Base-by-base conservation (phyloP, 2,329 filamentous ascomycete species). In the Colletotrichum gloeosporioides region DNA sequence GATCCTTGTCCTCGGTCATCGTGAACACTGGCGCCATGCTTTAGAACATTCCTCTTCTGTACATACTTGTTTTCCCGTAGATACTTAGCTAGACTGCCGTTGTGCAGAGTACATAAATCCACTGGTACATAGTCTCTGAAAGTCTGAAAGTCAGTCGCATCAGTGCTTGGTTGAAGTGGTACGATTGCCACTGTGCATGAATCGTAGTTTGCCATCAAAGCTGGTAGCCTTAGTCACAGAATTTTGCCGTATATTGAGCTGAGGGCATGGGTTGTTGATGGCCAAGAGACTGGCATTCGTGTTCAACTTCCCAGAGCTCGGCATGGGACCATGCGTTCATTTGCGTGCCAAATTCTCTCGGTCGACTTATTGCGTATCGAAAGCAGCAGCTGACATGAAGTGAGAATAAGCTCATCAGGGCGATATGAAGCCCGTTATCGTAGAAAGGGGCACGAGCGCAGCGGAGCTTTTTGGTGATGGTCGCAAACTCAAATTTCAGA, bases 91-190 rank as follows among this genome's bases (percentile, higher is more conserved):
- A 67, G 69, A 65, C 25, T 69, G 39, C 57, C 69, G 16, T 27
- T 57, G 69, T 32, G 57, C 69, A 49, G 57, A n/a, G 69, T 64
- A 76, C 55, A 76, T 76, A 76, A 44, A 59, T 49, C 36, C 22
- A 71, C 39, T 13, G 18, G 57, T 53, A 70, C 29, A 70, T 70
- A 70, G 18, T 15, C 25, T 53, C 18, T 53, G 27, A n/a, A 18
- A 22, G 13, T 53, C 18, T 53, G 27, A n/a, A 18, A 22, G 13
- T 22, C 18, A 27, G 36, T 18, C 16, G 16, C 57, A 8, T 9
- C 16, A 31, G 66, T 39, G 63, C 29, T 27, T 6, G 22, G 44
- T 57, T 49, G 59, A 49, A n/a, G 39, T 72, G 31, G 63, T 62
- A 39, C 63, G n/a, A 32, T 59, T 39, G 55, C 29, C 25, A 29